These are phyloP conservation scores for Yamadazyma kanchanaburiensis DNA, from an alignment of 1,139 yeast genomes.

Conservation along the genomic window DNA sequence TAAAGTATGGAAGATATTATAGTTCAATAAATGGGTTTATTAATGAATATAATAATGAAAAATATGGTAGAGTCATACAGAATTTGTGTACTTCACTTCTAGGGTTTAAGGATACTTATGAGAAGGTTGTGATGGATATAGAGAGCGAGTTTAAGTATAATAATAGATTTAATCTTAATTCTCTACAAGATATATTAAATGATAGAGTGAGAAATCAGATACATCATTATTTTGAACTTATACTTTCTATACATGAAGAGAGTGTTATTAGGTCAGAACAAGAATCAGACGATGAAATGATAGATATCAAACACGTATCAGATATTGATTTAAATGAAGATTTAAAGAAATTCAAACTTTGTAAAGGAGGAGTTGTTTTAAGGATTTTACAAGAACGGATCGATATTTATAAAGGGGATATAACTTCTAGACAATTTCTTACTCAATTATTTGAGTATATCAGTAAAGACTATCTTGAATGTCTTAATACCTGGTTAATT, in stretches of 20 bases:
- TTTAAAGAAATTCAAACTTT: conserved; percentile 48
- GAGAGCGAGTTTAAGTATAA: conserved; percentile 53
- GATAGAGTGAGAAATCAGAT: conserved; percentile 30
- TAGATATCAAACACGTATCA: conserved; percentile 20
- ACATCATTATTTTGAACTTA: conserved; percentile 57
- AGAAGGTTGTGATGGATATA: conserved; percentile 45
- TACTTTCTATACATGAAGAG: conserved; percentile 42
- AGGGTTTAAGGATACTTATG: conserved; percentile 45
- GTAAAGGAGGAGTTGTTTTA: conserved; percentile 69
- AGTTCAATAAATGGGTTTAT: conserved; percentile 53
- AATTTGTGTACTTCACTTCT: conserved; percentile 63
- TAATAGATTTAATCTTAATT: conserved; percentile 30
- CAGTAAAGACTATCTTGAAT: conserved; percentile 60
- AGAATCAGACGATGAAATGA: conserved; percentile 4
- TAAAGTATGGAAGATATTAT: conserved; percentile 62
- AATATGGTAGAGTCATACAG: conserved; percentile 73
- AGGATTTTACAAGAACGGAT: conserved; percentile 59
- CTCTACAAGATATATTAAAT: conserved; percentile 24
- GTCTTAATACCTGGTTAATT: conserved; percentile 76
- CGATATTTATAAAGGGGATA: conserved; percentile 64
- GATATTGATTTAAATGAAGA: conserved; percentile 49
- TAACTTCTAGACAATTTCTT: conserved; percentile 51
- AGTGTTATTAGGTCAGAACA: conserved; percentile 16
- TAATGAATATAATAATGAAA: conserved; percentile 50
- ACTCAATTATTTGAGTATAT: conserved; percentile 52